Conservation (phyloP, 1,284 basidiomycete genomes). For the Moesziomyces antarcticus region DNA sequence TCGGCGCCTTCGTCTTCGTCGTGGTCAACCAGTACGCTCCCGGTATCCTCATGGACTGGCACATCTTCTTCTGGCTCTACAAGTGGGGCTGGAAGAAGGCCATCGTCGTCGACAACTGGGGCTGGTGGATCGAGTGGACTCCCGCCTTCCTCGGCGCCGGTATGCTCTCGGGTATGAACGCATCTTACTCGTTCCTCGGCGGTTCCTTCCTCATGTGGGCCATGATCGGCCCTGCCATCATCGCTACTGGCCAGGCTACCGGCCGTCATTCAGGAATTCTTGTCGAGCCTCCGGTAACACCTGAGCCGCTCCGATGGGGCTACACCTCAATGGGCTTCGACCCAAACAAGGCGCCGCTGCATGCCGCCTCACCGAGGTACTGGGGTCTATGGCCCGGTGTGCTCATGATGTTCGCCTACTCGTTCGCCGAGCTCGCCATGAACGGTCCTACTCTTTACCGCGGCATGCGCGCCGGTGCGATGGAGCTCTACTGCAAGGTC, state of each 20-base stretch:
- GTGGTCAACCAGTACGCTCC: constrained; percentile 74
- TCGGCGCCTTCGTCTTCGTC: constrained; percentile 72
- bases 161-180: constrained; percentile 76
- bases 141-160: constrained; percentile 78
- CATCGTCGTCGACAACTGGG: constrained; percentile 73
- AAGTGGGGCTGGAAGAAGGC: constrained; percentile 75
- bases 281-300: constrained; percentile 11
- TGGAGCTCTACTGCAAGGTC: constrained; percentile 43
- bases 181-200: constrained; percentile 76
- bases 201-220: constrained; percentile 76
- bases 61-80: constrained; percentile 74
- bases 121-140: constrained; percentile 70
- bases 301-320: constrained; percentile 37
- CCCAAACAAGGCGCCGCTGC: constrained; percentile 44
- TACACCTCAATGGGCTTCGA: constrained; percentile 50
- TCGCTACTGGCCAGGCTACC: constrained; percentile 64
- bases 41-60: constrained; percentile 76
- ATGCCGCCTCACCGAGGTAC: constrained; percentile 74
- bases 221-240: constrained; percentile 74
- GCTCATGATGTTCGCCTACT: constrained; percentile 68
- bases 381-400: constrained; percentile 79
- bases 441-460: constrained; percentile 64
- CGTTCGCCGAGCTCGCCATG: constrained; percentile 65
- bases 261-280: constrained; percentile 28
- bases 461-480: constrained; percentile 54